phyloP scores from a whole-genome alignment of 1,139 yeast genomes.

The Kluyveromyces sp. region DNA sequence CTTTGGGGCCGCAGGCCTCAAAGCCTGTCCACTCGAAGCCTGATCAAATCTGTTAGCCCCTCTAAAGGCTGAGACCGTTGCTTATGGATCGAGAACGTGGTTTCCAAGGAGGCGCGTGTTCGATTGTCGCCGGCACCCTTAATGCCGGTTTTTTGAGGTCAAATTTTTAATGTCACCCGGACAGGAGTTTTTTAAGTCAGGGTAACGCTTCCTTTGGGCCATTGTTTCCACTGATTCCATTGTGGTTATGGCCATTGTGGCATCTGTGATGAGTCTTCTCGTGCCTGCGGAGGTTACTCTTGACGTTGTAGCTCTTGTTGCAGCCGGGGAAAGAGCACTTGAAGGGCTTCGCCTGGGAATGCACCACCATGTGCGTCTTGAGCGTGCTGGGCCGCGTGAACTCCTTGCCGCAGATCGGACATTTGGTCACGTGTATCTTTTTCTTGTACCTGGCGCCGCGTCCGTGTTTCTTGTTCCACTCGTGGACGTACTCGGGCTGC shows the following conservation, averaged over 20 bases:
- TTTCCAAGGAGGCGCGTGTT: not conserved
- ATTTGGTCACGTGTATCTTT: slow-evolving; percentile 5
- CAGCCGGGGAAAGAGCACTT: slow-evolving; percentile 8
- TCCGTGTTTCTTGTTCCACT: slow-evolving; percentile 5
- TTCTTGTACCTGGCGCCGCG: slow-evolving; percentile 8
- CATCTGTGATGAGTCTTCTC: slow-evolving; percentile 8
- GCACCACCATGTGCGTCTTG: slow-evolving; percentile 10
- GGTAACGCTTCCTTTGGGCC: too few species aligned
- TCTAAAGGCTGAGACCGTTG: too few species aligned
- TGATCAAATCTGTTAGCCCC: too few species aligned
- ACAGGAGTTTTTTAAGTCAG: too few species aligned
- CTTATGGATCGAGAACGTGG: not conserved
- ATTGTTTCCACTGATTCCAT: too few species aligned
- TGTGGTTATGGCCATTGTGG: too few species aligned
- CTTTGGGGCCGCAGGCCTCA: too few species aligned
- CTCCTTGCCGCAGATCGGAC: slow-evolving; percentile 9
- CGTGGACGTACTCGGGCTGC: slow-evolving; percentile 5
- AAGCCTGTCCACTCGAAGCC: too few species aligned
- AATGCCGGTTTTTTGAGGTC: too few species aligned
- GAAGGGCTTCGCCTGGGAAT: slow-evolving; percentile 9
- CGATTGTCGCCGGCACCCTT: not conserved
- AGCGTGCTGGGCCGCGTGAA: slow-evolving; percentile 10
- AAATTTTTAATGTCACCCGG: too few species aligned
- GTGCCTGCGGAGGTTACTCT: slow-evolving; percentile 9
- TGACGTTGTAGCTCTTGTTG: slow-evolving; percentile 10